These are phyloP conservation scores for Tilletiaria anomala DNA, from an alignment of 1,284 basidiomycete species.

Conservation along the genomic window DNA sequence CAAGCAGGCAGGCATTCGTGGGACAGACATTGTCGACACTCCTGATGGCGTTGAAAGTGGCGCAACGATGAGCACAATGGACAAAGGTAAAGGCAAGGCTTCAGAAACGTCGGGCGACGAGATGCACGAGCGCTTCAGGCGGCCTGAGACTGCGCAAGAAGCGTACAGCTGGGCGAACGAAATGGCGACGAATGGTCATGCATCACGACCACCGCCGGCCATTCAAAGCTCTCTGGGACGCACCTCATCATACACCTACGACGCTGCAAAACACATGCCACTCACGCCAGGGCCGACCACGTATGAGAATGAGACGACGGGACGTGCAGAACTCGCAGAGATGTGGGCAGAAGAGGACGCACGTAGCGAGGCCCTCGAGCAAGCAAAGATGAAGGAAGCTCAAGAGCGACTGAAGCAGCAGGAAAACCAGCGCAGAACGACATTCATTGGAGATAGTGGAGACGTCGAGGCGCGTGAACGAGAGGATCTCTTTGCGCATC, in stretches of 20 bases:
- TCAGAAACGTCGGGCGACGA: constrained; percentile 1
- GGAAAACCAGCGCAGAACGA: too few species aligned
- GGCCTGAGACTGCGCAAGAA: constrained; percentile 2
- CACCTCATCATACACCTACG: too few species aligned
- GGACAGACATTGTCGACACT: constrained; percentile 56
- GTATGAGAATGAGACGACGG: too few species aligned
- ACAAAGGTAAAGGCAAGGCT: constrained; percentile 21
- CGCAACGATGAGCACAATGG: not conserved
- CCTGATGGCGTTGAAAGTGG: constrained; percentile 4
- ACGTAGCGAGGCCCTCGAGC: too few species aligned
- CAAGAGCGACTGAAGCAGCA: too few species aligned
- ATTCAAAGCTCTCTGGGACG: too few species aligned
- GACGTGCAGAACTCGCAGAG: too few species aligned
- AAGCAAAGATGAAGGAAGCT: too few species aligned
- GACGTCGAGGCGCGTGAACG: not conserved
- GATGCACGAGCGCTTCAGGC: not conserved
- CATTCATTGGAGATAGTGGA: not conserved
- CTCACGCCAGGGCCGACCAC: too few species aligned
- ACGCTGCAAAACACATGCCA: too few species aligned
- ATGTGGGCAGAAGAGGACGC: constrained; percentile 36
- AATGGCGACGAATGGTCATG: constrained; percentile 13
- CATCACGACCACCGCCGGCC: too few species aligned
- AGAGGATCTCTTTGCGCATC: not conserved
- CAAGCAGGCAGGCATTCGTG: constrained; percentile 66
- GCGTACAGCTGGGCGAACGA: constrained; percentile 15